A percentile compares a stretch with the other conserved stretches of the same genome.
Evolutionary conservation across 345 rosid species (phyloP).

Genomic region (Lepidium sativum): DNA sequence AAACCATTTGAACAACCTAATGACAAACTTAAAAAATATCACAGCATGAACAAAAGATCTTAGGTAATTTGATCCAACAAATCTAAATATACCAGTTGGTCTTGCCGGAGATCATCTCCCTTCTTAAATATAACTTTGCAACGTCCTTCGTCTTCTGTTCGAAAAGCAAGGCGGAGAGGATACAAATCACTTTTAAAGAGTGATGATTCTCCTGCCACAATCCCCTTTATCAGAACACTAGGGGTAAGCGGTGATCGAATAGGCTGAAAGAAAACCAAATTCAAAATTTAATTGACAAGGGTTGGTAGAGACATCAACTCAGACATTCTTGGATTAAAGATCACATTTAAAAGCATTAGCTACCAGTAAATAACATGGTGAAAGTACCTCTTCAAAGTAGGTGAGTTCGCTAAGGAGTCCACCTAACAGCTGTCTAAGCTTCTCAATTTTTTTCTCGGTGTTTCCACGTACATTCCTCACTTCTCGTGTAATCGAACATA

Average conservation of each 20-base stretch:
- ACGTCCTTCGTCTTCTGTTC: conserved; percentile 65
- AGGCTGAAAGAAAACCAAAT: conserved; percentile 49
- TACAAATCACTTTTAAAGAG: conserved; percentile 87
- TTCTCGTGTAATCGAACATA: conserved; percentile 81
- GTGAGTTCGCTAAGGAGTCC: conserved; percentile 97
- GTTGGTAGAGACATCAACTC: conserved; percentile 2
- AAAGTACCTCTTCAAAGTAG: conserved; percentile 85
- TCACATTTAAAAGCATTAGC: conserved; percentile 1
- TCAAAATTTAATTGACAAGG: conserved; percentile 5
- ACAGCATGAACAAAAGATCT: neutral
- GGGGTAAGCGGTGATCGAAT: conserved; percentile 88
- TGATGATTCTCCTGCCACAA: conserved; percentile 88
- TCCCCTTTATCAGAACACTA: conserved; percentile 69
- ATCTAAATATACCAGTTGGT: conserved; percentile 60
- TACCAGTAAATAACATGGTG: conserved; percentile 11
- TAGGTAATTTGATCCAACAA: neutral
- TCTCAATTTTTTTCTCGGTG: conserved; percentile 94
- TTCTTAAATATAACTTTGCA: conserved; percentile 85
- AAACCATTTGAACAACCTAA: conserved; percentile 98
- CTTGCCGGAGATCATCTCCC: conserved; percentile 99
- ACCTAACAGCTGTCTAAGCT: conserved; percentile 90
- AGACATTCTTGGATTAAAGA: neutral
- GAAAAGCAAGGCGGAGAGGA: conserved; percentile 86
- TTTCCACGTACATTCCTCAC: conserved; percentile 97
- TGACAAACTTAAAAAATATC: neutral